Evolutionary conservation across 805 yeast species (phyloP).

Genomic region (Yarrowia keelungensis): DNA sequence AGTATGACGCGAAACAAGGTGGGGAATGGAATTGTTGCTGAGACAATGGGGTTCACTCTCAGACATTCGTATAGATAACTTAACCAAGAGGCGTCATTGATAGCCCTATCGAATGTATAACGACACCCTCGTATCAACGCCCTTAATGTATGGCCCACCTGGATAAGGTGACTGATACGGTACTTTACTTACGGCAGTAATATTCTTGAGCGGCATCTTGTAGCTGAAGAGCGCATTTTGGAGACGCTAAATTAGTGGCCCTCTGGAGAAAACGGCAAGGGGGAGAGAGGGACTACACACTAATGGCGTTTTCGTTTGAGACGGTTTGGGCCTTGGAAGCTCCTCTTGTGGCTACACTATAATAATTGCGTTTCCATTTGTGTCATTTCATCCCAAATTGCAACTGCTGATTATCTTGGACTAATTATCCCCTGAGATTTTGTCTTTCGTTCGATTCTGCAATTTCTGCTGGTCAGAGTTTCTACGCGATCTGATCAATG

Average conservation of each 20-base stretch:
- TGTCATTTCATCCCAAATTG: no score
- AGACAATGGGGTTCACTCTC: no score
- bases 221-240: background rate
- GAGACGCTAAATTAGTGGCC: background rate
- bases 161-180: background rate
- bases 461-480: slow-evolving; percentile 16
- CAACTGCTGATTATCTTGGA: background rate
- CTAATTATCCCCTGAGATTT: background rate
- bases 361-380: no score
- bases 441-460: background rate
- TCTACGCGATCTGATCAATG: slow-evolving; percentile 2
- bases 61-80: no score
- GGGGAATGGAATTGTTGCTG: no score
- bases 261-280: background rate
- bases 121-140: no score
- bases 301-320: background rate
- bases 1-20: no score
- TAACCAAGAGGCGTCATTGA: no score
- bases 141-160: background rate
- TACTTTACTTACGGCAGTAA: no score
- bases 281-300: background rate
- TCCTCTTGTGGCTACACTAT: background rate
- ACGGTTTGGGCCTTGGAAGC: background rate
- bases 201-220: no score
- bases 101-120: no score